Conservation (phyloP, 2,329 filamentous ascomycete genomes). For the Hyphodiscus sp. region DNA sequence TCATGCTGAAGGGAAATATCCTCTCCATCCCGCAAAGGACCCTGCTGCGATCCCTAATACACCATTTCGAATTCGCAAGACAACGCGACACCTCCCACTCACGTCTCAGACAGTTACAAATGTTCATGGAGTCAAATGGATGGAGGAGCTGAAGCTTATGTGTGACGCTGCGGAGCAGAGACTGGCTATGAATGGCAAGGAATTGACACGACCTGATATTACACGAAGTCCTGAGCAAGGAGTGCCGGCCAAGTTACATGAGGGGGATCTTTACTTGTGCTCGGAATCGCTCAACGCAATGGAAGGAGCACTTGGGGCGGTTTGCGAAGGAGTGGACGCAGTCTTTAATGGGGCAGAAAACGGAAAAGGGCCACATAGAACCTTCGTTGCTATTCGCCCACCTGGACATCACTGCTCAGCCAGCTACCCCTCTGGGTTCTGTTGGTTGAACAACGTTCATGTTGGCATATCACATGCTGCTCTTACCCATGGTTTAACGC, state of each 20-base stretch:
- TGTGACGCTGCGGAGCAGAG: conserved; percentile 75
- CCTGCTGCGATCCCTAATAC: conserved; percentile 45
- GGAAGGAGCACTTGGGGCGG: conserved; percentile 84
- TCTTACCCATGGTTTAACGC: conserved; percentile 77
- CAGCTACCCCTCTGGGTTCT: conserved; percentile 87
- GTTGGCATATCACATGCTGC: conserved; percentile 91
- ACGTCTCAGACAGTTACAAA: conserved; percentile 74
- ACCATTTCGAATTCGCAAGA: conserved; percentile 83
- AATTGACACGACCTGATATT: conserved; percentile 65
- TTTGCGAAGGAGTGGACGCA: conserved; percentile 85
- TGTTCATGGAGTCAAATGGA: conserved; percentile 88
- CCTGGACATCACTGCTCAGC: conserved; percentile 95
- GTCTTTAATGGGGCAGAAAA: conserved; percentile 56
- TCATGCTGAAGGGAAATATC: conserved; percentile 63
- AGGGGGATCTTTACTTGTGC: conserved; percentile 88
- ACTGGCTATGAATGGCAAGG: conserved; percentile 69
- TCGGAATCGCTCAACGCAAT: conserved; percentile 80
- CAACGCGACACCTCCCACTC: conserved; percentile 63
- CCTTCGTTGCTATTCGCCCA: conserved; percentile 87
- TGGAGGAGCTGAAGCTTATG: conserved; percentile 83
- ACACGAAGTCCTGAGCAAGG: conserved; percentile 41
- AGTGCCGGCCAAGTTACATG: conserved; percentile 56
- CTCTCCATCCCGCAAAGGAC: conserved; percentile 58
- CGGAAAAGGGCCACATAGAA: conserved; percentile 56
- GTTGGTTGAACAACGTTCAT: conserved; percentile 98